Conservation (phyloP, 495 filamentous ascomycete species). For the Apiosordaria backusii region DNA sequence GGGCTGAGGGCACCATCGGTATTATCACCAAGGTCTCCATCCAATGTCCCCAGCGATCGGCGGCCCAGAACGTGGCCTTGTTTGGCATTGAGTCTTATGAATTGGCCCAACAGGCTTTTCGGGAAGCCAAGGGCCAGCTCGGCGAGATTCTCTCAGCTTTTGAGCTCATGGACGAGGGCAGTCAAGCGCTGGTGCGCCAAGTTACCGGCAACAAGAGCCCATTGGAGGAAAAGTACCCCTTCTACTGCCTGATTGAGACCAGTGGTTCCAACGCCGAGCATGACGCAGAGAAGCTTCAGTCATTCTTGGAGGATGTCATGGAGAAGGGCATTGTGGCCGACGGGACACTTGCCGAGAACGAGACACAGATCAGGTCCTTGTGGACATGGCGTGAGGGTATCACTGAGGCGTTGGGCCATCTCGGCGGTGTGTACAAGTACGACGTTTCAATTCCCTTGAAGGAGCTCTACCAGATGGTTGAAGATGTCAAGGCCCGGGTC, state of each 20-base stretch:
- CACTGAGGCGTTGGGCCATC: conserved; percentile 80
- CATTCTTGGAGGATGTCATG: conserved; percentile 89
- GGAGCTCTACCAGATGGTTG: conserved; percentile 85
- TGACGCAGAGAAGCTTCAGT: conserved; percentile 78
- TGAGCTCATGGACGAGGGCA: conserved; percentile 88
- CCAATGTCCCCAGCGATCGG: conserved; percentile 78
- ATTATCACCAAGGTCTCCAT: conserved; percentile 89
- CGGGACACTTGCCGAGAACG: conserved; percentile 85
- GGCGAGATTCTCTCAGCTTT: conserved; percentile 96
- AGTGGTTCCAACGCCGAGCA: conserved; percentile 92
- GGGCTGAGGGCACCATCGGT: conserved; percentile 89
- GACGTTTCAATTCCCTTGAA: conserved; percentile 88
- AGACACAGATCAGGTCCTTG: conserved; percentile 78
- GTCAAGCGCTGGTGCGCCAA: conserved; percentile 67
- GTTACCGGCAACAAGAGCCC: conserved; percentile 75
- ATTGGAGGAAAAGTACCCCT: conserved; percentile 77
- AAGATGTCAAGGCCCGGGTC: conserved; percentile 71
- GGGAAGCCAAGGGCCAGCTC: conserved; percentile 81
- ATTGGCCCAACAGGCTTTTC: conserved; percentile 75
- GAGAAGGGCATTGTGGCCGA: conserved; percentile 76
- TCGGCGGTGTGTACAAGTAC: conserved; percentile 97
- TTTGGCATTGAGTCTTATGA: conserved; percentile 85
- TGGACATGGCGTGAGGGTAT: conserved; percentile 96
- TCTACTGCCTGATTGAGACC: conserved; percentile 96
- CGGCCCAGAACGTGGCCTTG: conserved; percentile 85